phyloP scores from a whole-genome alignment of 768 basidiomycete species.

The Mycena venus region DNA sequence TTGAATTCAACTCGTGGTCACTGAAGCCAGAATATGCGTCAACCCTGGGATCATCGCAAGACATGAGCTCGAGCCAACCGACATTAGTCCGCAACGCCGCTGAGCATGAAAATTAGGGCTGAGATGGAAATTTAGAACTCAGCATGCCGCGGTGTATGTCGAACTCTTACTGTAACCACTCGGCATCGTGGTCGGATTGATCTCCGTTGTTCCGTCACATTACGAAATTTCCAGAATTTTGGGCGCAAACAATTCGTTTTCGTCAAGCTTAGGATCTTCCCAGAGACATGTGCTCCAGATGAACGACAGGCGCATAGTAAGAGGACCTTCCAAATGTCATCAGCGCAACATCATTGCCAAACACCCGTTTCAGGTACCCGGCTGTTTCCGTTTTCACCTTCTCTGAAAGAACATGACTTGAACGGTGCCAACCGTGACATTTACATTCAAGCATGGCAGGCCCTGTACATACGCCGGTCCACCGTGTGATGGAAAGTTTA shows the following conservation, averaged over 20 bases:
- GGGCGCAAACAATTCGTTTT: not conserved
- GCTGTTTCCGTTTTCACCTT: not conserved
- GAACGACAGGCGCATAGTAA: not conserved
- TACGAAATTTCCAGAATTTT: not conserved
- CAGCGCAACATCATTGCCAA: not conserved
- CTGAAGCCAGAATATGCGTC: conserved; percentile 62
- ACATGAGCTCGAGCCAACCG: too few relatives aligned
- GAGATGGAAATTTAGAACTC: not conserved
- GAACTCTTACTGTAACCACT: too few relatives aligned
- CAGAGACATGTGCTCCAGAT: not conserved
- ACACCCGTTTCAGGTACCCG: not conserved
- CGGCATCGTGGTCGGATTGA: too few relatives aligned
- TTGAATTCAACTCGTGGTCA: too few relatives aligned
- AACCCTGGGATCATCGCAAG: conserved; percentile 39
- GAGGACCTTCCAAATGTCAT: not conserved
- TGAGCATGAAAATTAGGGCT: conserved; percentile 15
- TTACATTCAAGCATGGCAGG: too few relatives aligned
- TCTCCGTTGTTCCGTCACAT: too few relatives aligned
- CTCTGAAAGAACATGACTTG: not conserved
- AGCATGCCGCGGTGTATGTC: not conserved
- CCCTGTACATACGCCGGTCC: too few relatives aligned
- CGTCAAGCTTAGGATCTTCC: not conserved
- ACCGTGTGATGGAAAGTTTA: not conserved
- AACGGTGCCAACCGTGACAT: too few relatives aligned
- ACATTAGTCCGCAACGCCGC: too few relatives aligned